Conservation (phyloP, 306 rosid genomes). For the Vigna unguiculata region DNA sequence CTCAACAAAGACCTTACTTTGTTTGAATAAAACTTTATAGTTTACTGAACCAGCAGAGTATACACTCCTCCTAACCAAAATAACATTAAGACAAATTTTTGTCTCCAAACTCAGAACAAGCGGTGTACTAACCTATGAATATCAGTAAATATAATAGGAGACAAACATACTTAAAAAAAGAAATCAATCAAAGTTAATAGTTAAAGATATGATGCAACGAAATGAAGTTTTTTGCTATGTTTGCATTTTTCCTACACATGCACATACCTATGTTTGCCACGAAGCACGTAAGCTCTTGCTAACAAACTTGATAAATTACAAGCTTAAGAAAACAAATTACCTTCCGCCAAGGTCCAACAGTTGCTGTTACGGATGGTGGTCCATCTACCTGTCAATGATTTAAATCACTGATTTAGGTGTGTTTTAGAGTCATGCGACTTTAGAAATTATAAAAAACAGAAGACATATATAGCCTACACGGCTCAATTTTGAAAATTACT, state of each 20-base stretch:
- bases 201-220: constrained; percentile 10
- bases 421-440: constrained; percentile 14
- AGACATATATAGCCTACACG: constrained; percentile 14
- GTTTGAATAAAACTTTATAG: neutral
- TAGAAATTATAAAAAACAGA: constrained; percentile 32
- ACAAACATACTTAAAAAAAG: neutral
- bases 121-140: constrained; percentile 18
- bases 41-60: constrained; percentile 14
- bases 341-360: constrained; percentile 99
- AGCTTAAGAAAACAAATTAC: constrained; percentile 50
- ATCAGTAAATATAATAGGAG: constrained; percentile 17
- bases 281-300: constrained; percentile 25
- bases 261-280: neutral
- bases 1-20: neutral
- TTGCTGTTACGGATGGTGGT: constrained; percentile 73
- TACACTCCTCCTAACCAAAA: neutral
- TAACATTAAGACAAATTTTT: constrained; percentile 13
- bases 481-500: constrained; percentile 33
- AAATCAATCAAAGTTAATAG: neutral
- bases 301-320: constrained; percentile 27
- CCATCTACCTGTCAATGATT: constrained; percentile 70
- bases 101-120: constrained; percentile 12
- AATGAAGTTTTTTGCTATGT: neutral
- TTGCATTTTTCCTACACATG: constrained; percentile 2
- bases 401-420: constrained; percentile 37